phyloP scores from a whole-genome alignment of 1,284 basidiomycete species.

The Ceratobasidium sp. region DNA sequence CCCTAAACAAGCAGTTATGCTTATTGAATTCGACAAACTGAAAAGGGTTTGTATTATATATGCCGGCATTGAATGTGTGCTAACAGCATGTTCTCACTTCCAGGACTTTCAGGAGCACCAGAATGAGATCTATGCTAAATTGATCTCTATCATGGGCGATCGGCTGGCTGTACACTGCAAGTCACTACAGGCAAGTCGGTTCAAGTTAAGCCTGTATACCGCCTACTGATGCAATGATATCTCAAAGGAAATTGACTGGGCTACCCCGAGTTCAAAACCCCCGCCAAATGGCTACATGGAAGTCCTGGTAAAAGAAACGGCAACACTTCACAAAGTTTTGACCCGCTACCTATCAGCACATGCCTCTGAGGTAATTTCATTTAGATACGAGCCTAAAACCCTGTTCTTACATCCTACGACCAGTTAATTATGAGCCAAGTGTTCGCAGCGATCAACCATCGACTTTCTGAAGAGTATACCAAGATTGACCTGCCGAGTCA shows the following conservation, averaged over 20 bases:
- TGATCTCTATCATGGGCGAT: conserved; percentile 99
- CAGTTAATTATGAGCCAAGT: conserved; percentile 93
- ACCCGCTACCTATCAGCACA: conserved; percentile 83
- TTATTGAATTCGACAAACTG: conserved; percentile 97
- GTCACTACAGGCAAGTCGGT: conserved; percentile 66
- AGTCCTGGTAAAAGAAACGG: conserved; percentile 92
- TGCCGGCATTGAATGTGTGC: no score
- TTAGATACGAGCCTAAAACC: neutral
- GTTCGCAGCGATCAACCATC: conserved; percentile 87
- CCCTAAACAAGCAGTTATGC: conserved; percentile 93
- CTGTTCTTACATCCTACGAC: conserved; percentile 27
- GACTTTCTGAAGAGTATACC: conserved; percentile 82
- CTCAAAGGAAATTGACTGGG: conserved; percentile 78
- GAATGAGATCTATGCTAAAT: conserved; percentile 97
- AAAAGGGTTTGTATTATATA: conserved; percentile 71
- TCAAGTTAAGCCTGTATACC: neutral
- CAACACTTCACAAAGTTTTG: conserved; percentile 95
- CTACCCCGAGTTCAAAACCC: conserved; percentile 60
- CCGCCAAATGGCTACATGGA: conserved; percentile 84
- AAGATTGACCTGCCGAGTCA: conserved; percentile 80
- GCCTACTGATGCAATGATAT: neutral
- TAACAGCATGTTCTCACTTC: neutral
- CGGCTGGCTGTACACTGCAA: conserved; percentile 87
- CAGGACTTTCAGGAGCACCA: conserved; percentile 99
- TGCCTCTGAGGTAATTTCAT: conserved; percentile 75